These are phyloP conservation scores for Ustilago esculenta DNA, from an alignment of 1,284 basidiomycete genomes.

Conservation along the genomic window DNA sequence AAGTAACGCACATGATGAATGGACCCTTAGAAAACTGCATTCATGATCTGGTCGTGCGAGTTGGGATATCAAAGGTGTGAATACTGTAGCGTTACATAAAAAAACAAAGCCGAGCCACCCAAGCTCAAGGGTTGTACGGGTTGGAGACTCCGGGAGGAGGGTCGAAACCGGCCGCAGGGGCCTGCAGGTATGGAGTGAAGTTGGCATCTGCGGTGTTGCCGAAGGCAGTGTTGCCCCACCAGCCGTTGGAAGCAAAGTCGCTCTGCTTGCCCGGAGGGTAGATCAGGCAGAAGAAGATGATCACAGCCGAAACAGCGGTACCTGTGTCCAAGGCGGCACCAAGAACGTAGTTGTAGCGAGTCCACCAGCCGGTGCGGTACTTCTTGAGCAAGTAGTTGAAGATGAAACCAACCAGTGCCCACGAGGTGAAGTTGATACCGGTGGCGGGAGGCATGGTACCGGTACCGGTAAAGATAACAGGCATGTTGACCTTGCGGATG, in stretches of 20 bases:
- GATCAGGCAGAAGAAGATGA: conserved; percentile 53
- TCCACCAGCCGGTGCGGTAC: conserved; percentile 67
- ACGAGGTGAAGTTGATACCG: conserved; percentile 60
- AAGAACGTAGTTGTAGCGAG: conserved; percentile 67
- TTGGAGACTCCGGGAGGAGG: conserved; percentile 26
- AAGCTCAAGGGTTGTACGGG: conserved; percentile 15
- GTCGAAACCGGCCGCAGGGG: conserved; percentile 23
- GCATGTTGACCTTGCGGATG: conserved; percentile 54
- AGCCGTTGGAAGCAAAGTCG: conserved; percentile 37
- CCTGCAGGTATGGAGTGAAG: conserved; percentile 12
- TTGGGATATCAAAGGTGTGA: not conserved
- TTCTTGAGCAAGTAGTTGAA: conserved; percentile 67
- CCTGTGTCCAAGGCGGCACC: conserved; percentile 67
- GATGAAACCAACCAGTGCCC: conserved; percentile 70
- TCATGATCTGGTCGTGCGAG: not conserved
- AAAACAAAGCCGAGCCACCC: not conserved
- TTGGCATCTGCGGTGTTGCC: conserved; percentile 44
- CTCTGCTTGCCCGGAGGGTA: conserved; percentile 33
- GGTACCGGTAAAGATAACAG: conserved; percentile 61
- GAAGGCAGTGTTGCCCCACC: conserved; percentile 63
- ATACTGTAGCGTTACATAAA: conserved; percentile 7
- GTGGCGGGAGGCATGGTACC: conserved; percentile 66
- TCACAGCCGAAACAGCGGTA: conserved; percentile 60
- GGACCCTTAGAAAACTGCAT: conserved; percentile 5
- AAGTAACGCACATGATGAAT: no score